phyloP scores from a whole-genome alignment of 2,329 filamentous ascomycete species.

The Pseudocercospora fijiensis region DNA sequence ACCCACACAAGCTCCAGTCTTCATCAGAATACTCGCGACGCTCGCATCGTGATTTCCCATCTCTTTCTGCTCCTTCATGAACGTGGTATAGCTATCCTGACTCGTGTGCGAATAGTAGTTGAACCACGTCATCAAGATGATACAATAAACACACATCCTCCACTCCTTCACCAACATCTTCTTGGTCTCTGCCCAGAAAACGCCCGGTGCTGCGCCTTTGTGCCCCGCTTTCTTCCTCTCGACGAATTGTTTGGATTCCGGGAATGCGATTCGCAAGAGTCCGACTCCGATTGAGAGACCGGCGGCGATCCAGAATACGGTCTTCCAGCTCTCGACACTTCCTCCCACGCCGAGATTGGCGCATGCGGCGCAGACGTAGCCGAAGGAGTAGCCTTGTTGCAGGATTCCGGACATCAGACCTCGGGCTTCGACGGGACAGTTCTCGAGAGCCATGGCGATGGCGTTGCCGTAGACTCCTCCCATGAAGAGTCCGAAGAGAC shows the following conservation, averaged over 20 bases:
- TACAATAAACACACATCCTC: constrained; percentile 71
- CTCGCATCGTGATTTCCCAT: constrained; percentile 63
- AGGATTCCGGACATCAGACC: constrained; percentile 80
- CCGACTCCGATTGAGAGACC: constrained; percentile 69
- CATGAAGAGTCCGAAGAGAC: constrained; percentile 64
- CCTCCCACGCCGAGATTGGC: constrained; percentile 72
- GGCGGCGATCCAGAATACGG: constrained; percentile 61
- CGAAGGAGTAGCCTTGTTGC: constrained; percentile 68
- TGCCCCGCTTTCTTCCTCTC: constrained; percentile 64
- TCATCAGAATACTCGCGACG: constrained; percentile 79
- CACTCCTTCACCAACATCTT: constrained; percentile 68
- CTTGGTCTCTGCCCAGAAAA: constrained; percentile 69
- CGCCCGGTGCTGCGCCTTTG: constrained; percentile 44
- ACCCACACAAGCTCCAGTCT: constrained; percentile 72
- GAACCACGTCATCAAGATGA: constrained; percentile 74
- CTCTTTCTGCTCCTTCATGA: constrained; percentile 72
- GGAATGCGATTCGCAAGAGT: constrained; percentile 65
- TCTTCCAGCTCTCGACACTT: constrained; percentile 66
- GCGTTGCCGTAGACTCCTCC: constrained; percentile 62
- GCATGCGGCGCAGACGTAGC: constrained; percentile 75
- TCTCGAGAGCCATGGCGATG: constrained; percentile 65
- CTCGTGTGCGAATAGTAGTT: constrained; percentile 75
- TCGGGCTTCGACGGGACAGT: constrained; percentile 66
- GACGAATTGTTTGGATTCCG: constrained; percentile 72
- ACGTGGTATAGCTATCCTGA: constrained; percentile 79